phyloP scores from a whole-genome alignment of 2,329 filamentous ascomycete genomes.

The Septoria linicola region DNA sequence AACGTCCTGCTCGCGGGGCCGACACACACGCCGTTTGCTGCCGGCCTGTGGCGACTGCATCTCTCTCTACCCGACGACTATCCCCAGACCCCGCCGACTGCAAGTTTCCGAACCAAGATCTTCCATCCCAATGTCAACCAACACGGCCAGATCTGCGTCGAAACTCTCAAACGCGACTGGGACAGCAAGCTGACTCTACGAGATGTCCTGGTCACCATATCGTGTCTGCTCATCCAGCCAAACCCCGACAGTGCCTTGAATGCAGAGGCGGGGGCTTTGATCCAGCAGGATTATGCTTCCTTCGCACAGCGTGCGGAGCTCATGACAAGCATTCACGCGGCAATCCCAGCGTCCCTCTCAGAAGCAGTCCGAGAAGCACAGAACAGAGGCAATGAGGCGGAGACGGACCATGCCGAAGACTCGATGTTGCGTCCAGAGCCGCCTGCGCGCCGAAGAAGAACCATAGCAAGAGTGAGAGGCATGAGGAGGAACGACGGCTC shows the following conservation, averaged over 20 bases:
- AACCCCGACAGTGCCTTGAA: constrained; percentile 65
- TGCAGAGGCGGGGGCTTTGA: constrained; percentile 57
- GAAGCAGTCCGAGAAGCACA: constrained; percentile 54
- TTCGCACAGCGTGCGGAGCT: constrained; percentile 59
- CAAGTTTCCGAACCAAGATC: constrained; percentile 59
- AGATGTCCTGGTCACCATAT: constrained; percentile 61
- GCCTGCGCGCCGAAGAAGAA: constrained; percentile 30
- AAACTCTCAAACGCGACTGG: constrained; percentile 66
- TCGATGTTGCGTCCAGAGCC: constrained; percentile 20
- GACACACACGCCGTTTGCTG: constrained; percentile 58
- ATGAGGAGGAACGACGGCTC: constrained; percentile 28
- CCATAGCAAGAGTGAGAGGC: constrained; percentile 31
- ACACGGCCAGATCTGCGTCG: constrained; percentile 62
- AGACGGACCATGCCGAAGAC: constrained; percentile 21
- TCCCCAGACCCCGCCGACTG: constrained; percentile 54
- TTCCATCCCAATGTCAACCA: constrained; percentile 67
- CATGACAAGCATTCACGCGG: constrained; percentile 63
- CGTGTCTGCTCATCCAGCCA: constrained; percentile 62
- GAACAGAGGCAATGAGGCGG: constrained; percentile 45
- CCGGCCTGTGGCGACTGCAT: constrained; percentile 60
- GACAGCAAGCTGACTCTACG: constrained; percentile 56
- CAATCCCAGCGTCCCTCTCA: constrained; percentile 49
- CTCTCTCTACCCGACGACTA: constrained; percentile 61
- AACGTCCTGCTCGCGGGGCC: constrained; percentile 60
- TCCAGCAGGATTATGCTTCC: constrained; percentile 59